phyloP scores from a whole-genome alignment of 2,329 filamentous ascomycete genomes.

The Cytospora piceicola region DNA sequence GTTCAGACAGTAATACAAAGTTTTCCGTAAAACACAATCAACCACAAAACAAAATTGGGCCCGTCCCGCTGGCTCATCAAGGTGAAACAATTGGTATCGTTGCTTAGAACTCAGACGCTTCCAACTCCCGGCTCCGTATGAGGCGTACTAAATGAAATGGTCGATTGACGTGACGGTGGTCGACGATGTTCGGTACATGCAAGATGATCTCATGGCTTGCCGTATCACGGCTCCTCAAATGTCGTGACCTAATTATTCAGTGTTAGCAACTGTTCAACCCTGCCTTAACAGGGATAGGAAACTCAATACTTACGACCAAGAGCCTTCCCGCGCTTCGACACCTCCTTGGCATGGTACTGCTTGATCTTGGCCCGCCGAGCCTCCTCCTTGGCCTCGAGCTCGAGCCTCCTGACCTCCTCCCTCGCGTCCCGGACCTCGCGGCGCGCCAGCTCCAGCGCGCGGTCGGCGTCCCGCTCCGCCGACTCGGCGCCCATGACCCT shows the following conservation, averaged over 20 bases:
- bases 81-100: neutral
- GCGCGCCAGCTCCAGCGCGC: slow-evolving; percentile 62
- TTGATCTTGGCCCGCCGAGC: slow-evolving; percentile 69
- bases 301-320: slow-evolving; percentile 63
- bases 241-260: slow-evolving; percentile 12
- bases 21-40: too few species aligned
- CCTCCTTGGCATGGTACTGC: slow-evolving; percentile 65
- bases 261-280: neutral
- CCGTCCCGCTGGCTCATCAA: neutral
- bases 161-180: neutral
- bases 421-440: slow-evolving; percentile 62
- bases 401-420: slow-evolving; percentile 65
- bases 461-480: slow-evolving; percentile 68
- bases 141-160: neutral
- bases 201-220: neutral
- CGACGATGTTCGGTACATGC: neutral
- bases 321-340: slow-evolving; percentile 71
- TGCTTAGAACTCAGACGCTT: neutral
- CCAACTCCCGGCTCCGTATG: neutral
- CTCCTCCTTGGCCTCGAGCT: slow-evolving; percentile 68
- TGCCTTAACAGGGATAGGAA: neutral
- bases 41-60: neutral
- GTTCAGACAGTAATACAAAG: neutral
- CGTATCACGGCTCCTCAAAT: neutral
- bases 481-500: slow-evolving; percentile 64